Evolutionary conservation across 345 rosid species (phyloP).

Genomic region (Corchorus capsularis): DNA sequence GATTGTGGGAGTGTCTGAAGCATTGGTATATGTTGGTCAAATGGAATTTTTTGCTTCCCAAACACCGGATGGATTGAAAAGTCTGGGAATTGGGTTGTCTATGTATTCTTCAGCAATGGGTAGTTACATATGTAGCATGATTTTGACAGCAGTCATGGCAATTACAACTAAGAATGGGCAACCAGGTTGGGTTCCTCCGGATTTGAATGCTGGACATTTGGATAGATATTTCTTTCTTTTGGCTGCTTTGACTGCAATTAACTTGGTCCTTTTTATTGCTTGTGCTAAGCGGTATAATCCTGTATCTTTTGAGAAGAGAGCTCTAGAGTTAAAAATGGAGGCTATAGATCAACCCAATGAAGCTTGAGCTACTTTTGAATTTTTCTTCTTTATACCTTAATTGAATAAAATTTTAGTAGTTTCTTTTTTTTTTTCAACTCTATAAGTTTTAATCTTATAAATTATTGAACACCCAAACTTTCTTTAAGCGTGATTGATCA

Average conservation of each 20-base stretch:
- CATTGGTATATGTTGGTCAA: conserved; percentile 36
- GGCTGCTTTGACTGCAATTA: conserved; percentile 25
- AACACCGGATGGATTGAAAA: conserved; percentile 39
- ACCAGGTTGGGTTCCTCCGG: conserved; percentile 44
- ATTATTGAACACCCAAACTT: no score
- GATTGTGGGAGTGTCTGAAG: conserved; percentile 41
- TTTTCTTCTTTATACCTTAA: no score
- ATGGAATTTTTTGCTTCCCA: conserved; percentile 40
- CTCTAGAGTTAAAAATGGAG: not conserved
- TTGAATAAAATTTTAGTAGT: no score
- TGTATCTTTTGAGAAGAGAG: conserved; percentile 23
- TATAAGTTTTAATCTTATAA: no score
- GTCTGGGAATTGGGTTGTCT: conserved; percentile 38
- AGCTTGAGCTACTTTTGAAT: not conserved
- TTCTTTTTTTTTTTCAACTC: no score
- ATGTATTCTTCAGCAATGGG: conserved; percentile 42
- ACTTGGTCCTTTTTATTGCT: conserved; percentile 23
- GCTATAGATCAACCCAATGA: not conserved
- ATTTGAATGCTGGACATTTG: conserved; percentile 38
- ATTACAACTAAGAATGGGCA: conserved; percentile 29
- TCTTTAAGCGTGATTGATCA: no score
- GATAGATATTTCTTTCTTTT: conserved; percentile 44
- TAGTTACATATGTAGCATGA: conserved; percentile 28
- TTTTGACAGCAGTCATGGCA: conserved; percentile 35
- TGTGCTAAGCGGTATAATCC: conserved; percentile 25